Conservation (phyloP, 2,329 filamentous ascomycete genomes). For the Epichloe glyceriae region DNA sequence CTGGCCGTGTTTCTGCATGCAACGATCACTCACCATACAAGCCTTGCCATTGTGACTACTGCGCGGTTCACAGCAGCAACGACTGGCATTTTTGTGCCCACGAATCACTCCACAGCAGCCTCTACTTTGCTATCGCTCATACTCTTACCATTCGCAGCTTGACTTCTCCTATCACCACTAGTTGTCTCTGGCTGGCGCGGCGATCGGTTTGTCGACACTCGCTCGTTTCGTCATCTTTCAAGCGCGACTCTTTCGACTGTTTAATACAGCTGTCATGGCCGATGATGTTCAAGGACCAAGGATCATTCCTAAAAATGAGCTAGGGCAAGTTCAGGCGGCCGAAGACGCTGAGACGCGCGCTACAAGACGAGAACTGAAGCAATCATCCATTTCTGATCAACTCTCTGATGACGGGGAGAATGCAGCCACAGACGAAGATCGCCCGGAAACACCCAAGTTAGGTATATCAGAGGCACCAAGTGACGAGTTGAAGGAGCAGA, state of each 20-base stretch:
- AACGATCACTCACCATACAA: not conserved
- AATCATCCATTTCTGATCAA: constrained; percentile 46
- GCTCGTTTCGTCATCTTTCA: not conserved
- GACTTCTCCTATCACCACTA: not conserved
- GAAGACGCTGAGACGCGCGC: constrained; percentile 53
- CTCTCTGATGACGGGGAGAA: constrained; percentile 4
- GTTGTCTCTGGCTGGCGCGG: not conserved
- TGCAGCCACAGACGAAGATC: constrained; percentile 10
- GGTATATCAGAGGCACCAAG: constrained; percentile 20
- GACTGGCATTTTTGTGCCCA: not conserved
- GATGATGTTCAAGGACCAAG: constrained; percentile 29
- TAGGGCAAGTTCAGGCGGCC: constrained; percentile 22
- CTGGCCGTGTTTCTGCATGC: not conserved
- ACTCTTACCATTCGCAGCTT: not conserved
- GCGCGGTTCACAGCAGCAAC: not conserved
- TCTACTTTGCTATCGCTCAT: not conserved
- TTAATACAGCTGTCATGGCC: constrained; percentile 22
- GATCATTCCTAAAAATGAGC: constrained; percentile 26
- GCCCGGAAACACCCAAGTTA: constrained; percentile 22
- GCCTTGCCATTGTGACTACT: not conserved
- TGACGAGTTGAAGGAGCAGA: constrained; percentile 31
- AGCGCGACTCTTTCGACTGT: not conserved
- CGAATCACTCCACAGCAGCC: not conserved
- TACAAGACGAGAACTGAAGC: constrained; percentile 50
- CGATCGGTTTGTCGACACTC: not conserved